Evolutionary conservation across 2,329 filamentous ascomycete genomes (phyloP).

Genomic region (Pseudogymnoascus pannorum): DNA sequence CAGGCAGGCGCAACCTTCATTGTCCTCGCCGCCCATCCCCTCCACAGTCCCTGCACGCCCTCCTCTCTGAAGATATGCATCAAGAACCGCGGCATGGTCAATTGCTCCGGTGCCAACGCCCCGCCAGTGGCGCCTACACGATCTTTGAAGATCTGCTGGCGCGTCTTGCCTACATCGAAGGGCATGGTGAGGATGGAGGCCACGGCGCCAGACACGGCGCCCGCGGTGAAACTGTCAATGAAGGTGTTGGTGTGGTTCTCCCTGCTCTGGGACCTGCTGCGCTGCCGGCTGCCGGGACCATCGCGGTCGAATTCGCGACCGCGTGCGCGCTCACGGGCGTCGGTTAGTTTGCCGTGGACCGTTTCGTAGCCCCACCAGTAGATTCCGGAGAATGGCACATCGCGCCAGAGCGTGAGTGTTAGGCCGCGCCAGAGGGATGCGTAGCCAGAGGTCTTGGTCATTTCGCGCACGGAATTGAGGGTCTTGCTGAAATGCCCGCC

Average conservation of each 20-base stretch:
- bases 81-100: constrained; percentile 74
- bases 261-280: constrained; percentile 51
- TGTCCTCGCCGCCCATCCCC: constrained; percentile 83
- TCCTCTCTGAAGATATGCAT: constrained; percentile 86
- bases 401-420: constrained; percentile 86
- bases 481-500: constrained; percentile 74
- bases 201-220: constrained; percentile 72
- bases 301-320: constrained; percentile 36
- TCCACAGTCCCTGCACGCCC: constrained; percentile 74
- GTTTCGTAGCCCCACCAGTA: constrained; percentile 99
- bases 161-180: constrained; percentile 95
- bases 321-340: constrained; percentile 51
- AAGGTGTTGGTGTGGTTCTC: constrained; percentile 74
- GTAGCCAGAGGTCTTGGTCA: constrained; percentile 73
- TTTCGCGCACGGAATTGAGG: constrained; percentile 64
- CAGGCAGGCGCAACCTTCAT: constrained; percentile 94
- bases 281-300: constrained; percentile 34
- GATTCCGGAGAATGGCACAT: constrained; percentile 92
- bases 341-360: constrained; percentile 63
- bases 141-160: constrained; percentile 77
- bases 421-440: constrained; percentile 83
- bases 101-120: constrained; percentile 59
- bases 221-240: constrained; percentile 80
- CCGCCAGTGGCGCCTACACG: constrained; percentile 26
- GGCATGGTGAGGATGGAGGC: constrained; percentile 87